Evolutionary conservation across 805 yeast genomes (phyloP).

Genomic region (Diddensiella santjacobensis): DNA sequence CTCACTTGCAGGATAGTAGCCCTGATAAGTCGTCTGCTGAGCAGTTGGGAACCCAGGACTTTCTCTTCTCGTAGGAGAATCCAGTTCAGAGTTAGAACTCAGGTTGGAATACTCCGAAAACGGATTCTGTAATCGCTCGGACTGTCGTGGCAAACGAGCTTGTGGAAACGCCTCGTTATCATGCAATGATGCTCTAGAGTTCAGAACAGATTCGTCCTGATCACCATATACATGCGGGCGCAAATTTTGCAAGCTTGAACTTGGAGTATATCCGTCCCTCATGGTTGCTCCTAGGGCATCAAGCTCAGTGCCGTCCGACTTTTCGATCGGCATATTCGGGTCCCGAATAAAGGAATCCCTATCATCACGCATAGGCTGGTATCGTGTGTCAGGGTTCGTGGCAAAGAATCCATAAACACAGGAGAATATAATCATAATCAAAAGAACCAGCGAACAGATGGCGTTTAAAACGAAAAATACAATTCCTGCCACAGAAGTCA

Average conservation of each 20-base stretch:
- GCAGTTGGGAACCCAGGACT: conserved; percentile 11
- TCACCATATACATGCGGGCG: conserved; percentile 1
- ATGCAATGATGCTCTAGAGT: background rate
- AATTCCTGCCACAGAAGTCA: conserved; percentile 88
- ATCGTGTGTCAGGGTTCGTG: conserved; percentile 91
- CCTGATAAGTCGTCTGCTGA: conserved; percentile 19
- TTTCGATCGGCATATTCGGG: conserved; percentile 23
- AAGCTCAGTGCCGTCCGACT: conserved; percentile 46
- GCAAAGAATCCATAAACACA: conserved; percentile 79
- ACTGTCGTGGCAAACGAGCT: conserved; percentile 16
- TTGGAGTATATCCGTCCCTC: conserved; percentile 30
- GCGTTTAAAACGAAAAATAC: conserved; percentile 90
- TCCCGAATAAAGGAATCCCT: conserved; percentile 79
- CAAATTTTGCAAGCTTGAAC: background rate
- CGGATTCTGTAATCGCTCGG: conserved; percentile 3
- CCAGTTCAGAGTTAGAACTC: conserved; percentile 2
- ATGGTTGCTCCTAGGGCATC: conserved; percentile 64
- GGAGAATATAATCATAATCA: conserved; percentile 82
- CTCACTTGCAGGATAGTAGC: conserved; percentile 20
- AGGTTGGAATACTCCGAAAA: conserved; percentile 1
- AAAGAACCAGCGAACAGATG: conserved; percentile 71
- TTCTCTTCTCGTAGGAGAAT: conserved; percentile 1
- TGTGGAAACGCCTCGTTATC: conserved; percentile 14
- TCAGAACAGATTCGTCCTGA: background rate
- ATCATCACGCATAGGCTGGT: conserved; percentile 95